Base-by-base conservation (phyloP, 495 filamentous ascomycete genomes). In the Cercophora samala region DNA sequence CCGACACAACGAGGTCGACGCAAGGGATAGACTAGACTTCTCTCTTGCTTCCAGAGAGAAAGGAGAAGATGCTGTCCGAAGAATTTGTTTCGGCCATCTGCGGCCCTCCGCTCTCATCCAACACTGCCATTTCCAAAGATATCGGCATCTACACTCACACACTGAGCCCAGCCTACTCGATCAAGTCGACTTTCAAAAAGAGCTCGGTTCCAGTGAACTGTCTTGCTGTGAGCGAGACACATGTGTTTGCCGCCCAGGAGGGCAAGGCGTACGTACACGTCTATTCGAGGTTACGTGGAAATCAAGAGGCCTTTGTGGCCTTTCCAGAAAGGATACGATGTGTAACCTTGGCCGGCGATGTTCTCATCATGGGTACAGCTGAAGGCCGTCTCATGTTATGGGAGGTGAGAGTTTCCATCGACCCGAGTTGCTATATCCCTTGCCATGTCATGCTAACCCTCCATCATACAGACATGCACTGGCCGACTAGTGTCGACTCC, bases 221-320 rank as follows among this genome's bases (percentile, higher is more conserved):
- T 68, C 79, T 99, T 25, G 95, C 91, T 32, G 85, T 92, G 66
- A 97, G 86, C 74, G 82, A 87, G 52, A 88, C 89, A 22, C 95
- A 99, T 74, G 84, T 98, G 42, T 99, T 96, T 72, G 88, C 94
- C 2, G 94, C 91, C 8, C 95, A 99, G 74, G 84, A 87, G 17
- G 93, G 92, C 51, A 98, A 97, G 77, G 92, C 93, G 1, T 89
- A 96, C 29, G 83, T 99, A 5, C 92, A 97, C 79, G 91, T 99
- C 63, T 98, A 97, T 74, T 91, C 85, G 62, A 85, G 93, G 60
- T 83, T 89, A 64, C 90, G 90, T 58, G 90, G 91, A 18, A 95
- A 90, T 69, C 90, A 96, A 73, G 94, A 97, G 77, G 89, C 91
- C 6, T 82, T 91, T 22, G 87, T 97, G 11, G 90, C 92, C 3